phyloP scores from a whole-genome alignment of 371 early-diverging fungal genomes.

The Rhizopus delemar region DNA sequence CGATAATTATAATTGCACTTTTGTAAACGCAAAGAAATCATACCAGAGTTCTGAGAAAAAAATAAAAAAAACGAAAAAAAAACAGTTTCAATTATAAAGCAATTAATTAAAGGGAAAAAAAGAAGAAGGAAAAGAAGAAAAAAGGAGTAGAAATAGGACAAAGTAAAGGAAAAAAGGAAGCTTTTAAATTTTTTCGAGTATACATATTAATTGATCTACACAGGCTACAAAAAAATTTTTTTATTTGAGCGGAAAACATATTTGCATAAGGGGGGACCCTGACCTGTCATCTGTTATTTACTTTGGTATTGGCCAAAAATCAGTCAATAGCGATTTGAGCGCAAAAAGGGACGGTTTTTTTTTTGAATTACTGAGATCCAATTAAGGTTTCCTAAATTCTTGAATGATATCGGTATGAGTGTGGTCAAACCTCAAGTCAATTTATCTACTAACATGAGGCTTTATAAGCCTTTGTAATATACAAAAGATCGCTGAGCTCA shows the following conservation, averaged over 20 bases:
- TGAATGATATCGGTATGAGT: too few relatives aligned
- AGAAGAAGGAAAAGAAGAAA: not conserved
- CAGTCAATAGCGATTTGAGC: conserved; percentile 18
- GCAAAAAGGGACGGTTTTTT: not conserved
- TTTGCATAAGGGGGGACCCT: conserved; percentile 14
- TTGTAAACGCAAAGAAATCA: conserved; percentile 36
- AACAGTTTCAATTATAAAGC: conserved; percentile 3
- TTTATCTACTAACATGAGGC: too few relatives aligned
- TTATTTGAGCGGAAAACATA: conserved; percentile 7
- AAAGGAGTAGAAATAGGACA: conserved; percentile 4
- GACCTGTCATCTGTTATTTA: conserved; percentile 19
- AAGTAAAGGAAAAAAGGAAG: conserved; percentile 2
- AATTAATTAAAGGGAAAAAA: conserved; percentile 7
- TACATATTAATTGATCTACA: conserved; percentile 7
- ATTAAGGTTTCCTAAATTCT: too few relatives aligned
- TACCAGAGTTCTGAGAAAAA: conserved; percentile 23
- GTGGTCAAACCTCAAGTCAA: too few relatives aligned
- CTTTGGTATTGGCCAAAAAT: conserved; percentile 10
- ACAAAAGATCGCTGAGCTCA: too few relatives aligned
- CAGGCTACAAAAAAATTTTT: conserved; percentile 10
- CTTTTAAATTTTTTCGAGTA: conserved; percentile 4
- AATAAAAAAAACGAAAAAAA: conserved; percentile 5
- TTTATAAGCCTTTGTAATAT: too few relatives aligned
- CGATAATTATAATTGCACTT: conserved; percentile 38
- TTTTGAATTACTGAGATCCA: too few relatives aligned